Base-by-base conservation (phyloP, 2,329 filamentous ascomycete genomes). In the Teratosphaeria gauchensis region DNA sequence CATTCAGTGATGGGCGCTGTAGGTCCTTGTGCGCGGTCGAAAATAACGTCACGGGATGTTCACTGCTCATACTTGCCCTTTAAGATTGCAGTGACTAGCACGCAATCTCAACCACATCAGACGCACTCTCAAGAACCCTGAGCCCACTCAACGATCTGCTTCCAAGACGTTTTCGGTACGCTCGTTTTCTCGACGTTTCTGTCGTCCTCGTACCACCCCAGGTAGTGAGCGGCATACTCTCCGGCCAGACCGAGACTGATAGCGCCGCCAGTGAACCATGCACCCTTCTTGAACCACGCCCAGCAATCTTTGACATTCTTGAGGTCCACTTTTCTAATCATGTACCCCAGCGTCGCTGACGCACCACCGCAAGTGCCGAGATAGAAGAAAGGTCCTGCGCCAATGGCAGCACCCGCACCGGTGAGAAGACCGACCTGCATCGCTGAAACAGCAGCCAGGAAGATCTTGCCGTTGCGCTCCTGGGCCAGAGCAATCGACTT, bases 401-500 rank as follows among this genome's bases (percentile, higher is more conserved):
- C 82, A 16, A 78, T 80, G 12, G 85, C 83, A 38, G 82, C 72
- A 1, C 90, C 90, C 14, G 89, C 87, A 1, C 82, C 85, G 3
- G 83, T 83, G 38, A 95, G 77, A 14, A 94, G 74, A 1, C 81
- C 81, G 12, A 92, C 75, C 71, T 95, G 90, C 7, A 82, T 77
- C 1, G 81, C 78, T 3, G 87, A 89, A 35, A 94, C 76, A 0
- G 86, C 87, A 1, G 82, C 82, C 59, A 95, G 74, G 8, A 95
- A 84, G 56, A 84, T 76, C 73, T 94, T 95, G 1, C 89, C 92
- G 61, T 91, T 81, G 4, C 82, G 79, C 62, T 89, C 86, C 65
- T 95, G 89, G 70, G 87, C 87, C 46, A 95, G 77, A 1, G 88
- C 90, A 65, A 95, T 94, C 68, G 86, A 90, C 77, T 92, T 95